Evolutionary conservation across 306 rosid genomes (phyloP), one percentile per base, ranked within the genome.

Genomic region (Herpetospermum pedunculosum): DNA sequence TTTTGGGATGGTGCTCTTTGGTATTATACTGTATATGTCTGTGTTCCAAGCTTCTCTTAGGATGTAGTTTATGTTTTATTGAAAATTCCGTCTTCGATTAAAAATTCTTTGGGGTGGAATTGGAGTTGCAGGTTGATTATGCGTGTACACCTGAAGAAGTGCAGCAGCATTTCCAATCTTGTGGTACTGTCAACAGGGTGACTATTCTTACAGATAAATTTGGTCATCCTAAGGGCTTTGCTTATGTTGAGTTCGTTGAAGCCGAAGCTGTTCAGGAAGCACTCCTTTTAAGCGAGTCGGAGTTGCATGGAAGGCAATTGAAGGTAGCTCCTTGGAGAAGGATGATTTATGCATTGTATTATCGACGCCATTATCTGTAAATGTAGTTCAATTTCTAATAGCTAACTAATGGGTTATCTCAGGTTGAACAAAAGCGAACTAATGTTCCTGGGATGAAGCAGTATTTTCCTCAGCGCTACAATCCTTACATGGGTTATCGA

Each of bases 91-190:
- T 26, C 35, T 54, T 25, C 48, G 63, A 74, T 75, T 70, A 67
- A 48, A 79, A 72, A 53, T 37, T 47, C 41, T 40, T 82, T 75
- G 82, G 57, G 65, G 35, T 78, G 68, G 76, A 72, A 80, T 18
- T 28, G 79, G 50, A 80, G 59, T 77, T 82, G 75, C 85, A 93
- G 98, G 98, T 91, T 78, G 98, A 91, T 83, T 91, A 89, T 82
- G 93, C 96, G 44, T 93, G 98, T 86, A 91, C 98, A 4, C 98
- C 98, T 80, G 97, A 94, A 84, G 98, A 94, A 87, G 98, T 91
- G 82, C 96, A 93, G 85, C 94, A 87, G 83, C 98, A 91, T 85
- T 91, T 91, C 79, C 96, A 93, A 76, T 90, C 97, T 71, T 91
- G 97, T 58, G 98, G 97, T 46, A 93, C 96, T 2, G 96, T 91